These are phyloP conservation scores for Aspergillus mulundensis DNA, from an alignment of 495 filamentous ascomycete genomes.

Conservation along the genomic window DNA sequence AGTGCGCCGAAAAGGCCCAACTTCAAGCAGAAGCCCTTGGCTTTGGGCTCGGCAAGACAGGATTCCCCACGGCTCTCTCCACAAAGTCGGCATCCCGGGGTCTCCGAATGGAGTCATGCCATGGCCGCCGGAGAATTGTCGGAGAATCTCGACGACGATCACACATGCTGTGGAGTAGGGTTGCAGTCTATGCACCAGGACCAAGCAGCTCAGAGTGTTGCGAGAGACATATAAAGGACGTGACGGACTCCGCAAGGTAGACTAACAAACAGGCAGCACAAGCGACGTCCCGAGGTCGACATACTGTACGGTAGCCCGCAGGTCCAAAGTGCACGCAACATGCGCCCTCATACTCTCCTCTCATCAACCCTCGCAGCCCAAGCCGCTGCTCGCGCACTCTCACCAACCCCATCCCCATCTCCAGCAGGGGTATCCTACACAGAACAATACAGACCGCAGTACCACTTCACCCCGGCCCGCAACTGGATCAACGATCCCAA, in stretches of 20 bases:
- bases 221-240: neutral
- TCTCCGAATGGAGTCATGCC: neutral
- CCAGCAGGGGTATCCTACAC: slow-evolving; percentile 36
- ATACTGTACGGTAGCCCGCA: too few species aligned
- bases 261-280: neutral
- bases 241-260: neutral
- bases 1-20: neutral
- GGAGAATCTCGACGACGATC: neutral
- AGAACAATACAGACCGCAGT: slow-evolving; percentile 41
- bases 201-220: neutral
- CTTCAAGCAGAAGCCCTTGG: neutral
- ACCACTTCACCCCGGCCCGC: slow-evolving; percentile 49
- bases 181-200: neutral
- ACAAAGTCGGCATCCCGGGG: neutral
- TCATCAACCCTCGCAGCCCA: neutral
- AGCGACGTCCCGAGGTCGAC: too few species aligned
- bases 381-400: neutral
- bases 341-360: neutral
- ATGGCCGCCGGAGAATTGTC: neutral
- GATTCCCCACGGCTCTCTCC: neutral
- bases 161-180: neutral
- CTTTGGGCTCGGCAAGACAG: neutral
- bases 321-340: too few species aligned
- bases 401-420: neutral
- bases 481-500: slow-evolving; percentile 61